These are phyloP conservation scores for Diplogelasinospora grovesii DNA, from an alignment of 495 filamentous ascomycete species.

Conservation along the genomic window DNA sequence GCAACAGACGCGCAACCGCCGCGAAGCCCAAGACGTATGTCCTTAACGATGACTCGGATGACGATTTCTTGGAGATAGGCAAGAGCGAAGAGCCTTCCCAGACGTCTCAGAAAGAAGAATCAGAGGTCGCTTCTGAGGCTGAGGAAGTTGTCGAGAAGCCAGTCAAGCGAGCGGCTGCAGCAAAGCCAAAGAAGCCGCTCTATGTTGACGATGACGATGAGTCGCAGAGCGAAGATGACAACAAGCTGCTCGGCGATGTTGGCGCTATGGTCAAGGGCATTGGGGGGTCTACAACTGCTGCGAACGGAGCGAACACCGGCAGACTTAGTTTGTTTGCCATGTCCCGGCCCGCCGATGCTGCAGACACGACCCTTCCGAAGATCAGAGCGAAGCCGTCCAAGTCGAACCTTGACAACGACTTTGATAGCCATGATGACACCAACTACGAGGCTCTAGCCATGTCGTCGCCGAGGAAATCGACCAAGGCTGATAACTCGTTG, in stretches of 20 bases:
- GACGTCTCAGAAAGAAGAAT: too few relatives aligned
- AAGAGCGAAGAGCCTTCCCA: too few relatives aligned
- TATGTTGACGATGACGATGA: constrained; percentile 41
- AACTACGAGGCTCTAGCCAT: constrained; percentile 78
- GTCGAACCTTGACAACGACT: constrained; percentile 39
- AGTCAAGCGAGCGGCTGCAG: constrained; percentile 31
- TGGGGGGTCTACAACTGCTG: too few relatives aligned
- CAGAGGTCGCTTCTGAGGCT: neutral
- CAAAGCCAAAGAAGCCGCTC: constrained; percentile 32
- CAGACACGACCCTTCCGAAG: constrained; percentile 36
- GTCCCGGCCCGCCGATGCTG: constrained; percentile 55
- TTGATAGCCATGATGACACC: constrained; percentile 66
- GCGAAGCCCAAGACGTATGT: constrained; percentile 38
- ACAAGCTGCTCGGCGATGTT: constrained; percentile 75
- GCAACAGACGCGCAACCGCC: constrained; percentile 36
- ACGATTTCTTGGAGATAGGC: constrained; percentile 27
- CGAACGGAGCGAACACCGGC: constrained; percentile 32
- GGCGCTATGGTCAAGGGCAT: constrained; percentile 89
- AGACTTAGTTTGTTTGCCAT: constrained; percentile 64
- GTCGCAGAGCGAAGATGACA: constrained; percentile 42
- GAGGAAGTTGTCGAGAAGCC: constrained; percentile 18
- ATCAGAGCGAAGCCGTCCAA: constrained; percentile 47
- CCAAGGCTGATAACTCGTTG: constrained; percentile 53
- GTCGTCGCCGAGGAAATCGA: constrained; percentile 43
- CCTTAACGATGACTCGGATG: constrained; percentile 42